Conservation (phyloP, 2,329 filamentous ascomycete species). For the Truncatella angustata region DNA sequence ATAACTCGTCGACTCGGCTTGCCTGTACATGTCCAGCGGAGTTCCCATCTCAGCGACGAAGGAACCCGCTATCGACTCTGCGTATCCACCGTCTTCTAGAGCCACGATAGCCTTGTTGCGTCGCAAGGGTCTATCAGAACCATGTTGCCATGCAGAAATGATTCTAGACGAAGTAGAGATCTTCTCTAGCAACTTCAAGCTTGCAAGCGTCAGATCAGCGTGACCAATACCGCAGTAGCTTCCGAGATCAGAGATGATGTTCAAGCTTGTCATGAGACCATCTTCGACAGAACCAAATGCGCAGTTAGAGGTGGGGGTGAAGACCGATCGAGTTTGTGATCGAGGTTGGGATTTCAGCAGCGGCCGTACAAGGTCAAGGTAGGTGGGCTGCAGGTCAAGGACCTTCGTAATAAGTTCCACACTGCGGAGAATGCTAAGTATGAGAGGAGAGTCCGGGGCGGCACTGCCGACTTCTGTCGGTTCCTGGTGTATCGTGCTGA, state of each 20-base stretch:
- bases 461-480: conserved; percentile 69
- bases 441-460: conserved; percentile 73
- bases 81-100: conserved; percentile 77
- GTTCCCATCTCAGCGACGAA: conserved; percentile 68
- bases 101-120: conserved; percentile 85
- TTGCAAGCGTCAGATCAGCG: conserved; percentile 74
- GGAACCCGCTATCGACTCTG: conserved; percentile 74
- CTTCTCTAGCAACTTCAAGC: conserved; percentile 79
- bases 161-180: conserved; percentile 82
- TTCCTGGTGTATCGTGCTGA: conserved; percentile 76
- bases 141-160: conserved; percentile 65
- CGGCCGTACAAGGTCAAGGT: conserved; percentile 83
- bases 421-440: conserved; percentile 75
- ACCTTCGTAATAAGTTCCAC: conserved; percentile 82
- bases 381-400: conserved; percentile 86
- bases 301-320: conserved; percentile 51
- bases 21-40: conserved; percentile 70
- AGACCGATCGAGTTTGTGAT: conserved; percentile 25
- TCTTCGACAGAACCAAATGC: conserved; percentile 91
- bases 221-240: conserved; percentile 85
- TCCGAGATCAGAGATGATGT: conserved; percentile 77
- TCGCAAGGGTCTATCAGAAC: conserved; percentile 59
- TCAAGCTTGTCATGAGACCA: conserved; percentile 77
- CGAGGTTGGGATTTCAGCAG: conserved; percentile 66
- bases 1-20: conserved; percentile 69